A percentile compares a stretch with the other conserved stretches of the same genome.
Evolutionary conservation across 2,329 filamentous ascomycete genomes (phyloP).

Genomic region (Trichophyton rubrum): DNA sequence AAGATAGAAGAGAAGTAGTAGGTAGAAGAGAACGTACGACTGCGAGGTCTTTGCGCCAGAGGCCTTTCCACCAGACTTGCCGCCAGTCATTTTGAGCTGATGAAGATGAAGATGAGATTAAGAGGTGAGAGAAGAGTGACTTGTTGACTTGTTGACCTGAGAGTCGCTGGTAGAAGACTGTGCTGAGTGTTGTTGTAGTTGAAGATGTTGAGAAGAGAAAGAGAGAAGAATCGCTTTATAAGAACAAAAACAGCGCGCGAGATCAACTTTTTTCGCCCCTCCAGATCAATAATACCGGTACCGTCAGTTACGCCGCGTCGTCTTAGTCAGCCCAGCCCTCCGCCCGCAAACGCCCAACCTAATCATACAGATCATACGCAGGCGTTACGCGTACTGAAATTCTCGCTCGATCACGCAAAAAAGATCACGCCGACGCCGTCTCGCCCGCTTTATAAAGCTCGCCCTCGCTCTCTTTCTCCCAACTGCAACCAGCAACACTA

Average conservation of each 20-base stretch:
- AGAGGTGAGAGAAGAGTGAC: constrained; percentile 17
- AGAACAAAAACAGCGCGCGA: constrained; percentile 21
- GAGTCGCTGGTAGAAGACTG: constrained; percentile 8
- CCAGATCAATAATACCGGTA: constrained; percentile 28
- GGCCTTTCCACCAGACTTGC: constrained; percentile 99
- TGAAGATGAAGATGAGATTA: constrained; percentile 22
- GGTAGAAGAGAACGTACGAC: constrained; percentile 58
- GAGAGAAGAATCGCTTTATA: constrained; percentile 10
- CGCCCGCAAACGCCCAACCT: background rate
- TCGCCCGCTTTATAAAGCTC: constrained; percentile 10
- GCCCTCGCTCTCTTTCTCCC: constrained; percentile 24
- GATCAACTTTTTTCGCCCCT: constrained; percentile 32
- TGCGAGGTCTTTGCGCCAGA: constrained; percentile 98
- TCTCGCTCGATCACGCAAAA: constrained; percentile 31
- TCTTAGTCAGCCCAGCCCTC: constrained; percentile 13
- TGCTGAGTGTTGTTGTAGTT: constrained; percentile 9
- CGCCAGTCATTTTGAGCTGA: constrained; percentile 99
- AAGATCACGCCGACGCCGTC: constrained; percentile 32
- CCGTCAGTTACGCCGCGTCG: background rate
- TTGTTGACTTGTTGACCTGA: constrained; percentile 11
- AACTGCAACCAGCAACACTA: background rate
- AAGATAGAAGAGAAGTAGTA: constrained; percentile 20
- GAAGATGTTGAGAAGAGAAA: constrained; percentile 13
- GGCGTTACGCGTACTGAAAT: constrained; percentile 34
- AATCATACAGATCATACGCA: constrained; percentile 37